These are phyloP conservation scores for Aspergillus oerlinghausenensis DNA, from an alignment of 2,329 filamentous ascomycete genomes.

Conservation along the genomic window DNA sequence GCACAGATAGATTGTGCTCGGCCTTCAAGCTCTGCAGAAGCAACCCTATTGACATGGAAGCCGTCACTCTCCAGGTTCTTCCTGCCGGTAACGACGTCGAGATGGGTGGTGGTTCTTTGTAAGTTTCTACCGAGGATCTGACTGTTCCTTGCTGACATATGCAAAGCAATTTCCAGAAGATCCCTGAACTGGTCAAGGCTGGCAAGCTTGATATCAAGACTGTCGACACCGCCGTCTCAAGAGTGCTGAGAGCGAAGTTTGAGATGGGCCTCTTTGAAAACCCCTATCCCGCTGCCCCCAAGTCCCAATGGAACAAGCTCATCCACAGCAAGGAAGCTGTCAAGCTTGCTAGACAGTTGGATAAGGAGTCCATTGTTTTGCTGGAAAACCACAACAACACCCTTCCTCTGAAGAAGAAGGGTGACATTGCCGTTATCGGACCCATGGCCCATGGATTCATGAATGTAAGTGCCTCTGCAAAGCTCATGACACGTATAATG, in stretches of 20 bases:
- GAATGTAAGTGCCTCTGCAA: slow-evolving; percentile 52
- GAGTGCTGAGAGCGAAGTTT: slow-evolving; percentile 65
- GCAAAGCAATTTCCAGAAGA: slow-evolving; percentile 57
- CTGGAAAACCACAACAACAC: slow-evolving; percentile 54
- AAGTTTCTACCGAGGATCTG: slow-evolving; percentile 3
- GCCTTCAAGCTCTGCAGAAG: slow-evolving; percentile 61
- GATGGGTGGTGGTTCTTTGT: slow-evolving; percentile 70
- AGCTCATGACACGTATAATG: neutral
- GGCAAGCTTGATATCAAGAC: slow-evolving; percentile 56
- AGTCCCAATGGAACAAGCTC: slow-evolving; percentile 51
- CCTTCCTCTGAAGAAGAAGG: slow-evolving; percentile 57
- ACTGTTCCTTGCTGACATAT: neutral
- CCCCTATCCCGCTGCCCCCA: slow-evolving; percentile 57
- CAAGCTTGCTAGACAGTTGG: slow-evolving; percentile 57
- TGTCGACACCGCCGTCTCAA: slow-evolving; percentile 63
- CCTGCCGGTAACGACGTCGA: slow-evolving; percentile 68
- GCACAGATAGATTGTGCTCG: slow-evolving; percentile 62
- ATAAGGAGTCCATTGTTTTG: slow-evolving; percentile 59
- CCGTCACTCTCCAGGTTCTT: slow-evolving; percentile 59
- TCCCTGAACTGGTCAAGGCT: slow-evolving; percentile 59
- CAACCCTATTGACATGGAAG: slow-evolving; percentile 59
- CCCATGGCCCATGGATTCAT: slow-evolving; percentile 69
- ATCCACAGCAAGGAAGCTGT: slow-evolving; percentile 60
- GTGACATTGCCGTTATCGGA: slow-evolving; percentile 68
- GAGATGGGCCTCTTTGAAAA: slow-evolving; percentile 66